Evolutionary conservation across 2,329 filamentous ascomycete species (phyloP), one percentile per base, ranked within the genome.

Genomic region (Beauveria rudraprayagi): DNA sequence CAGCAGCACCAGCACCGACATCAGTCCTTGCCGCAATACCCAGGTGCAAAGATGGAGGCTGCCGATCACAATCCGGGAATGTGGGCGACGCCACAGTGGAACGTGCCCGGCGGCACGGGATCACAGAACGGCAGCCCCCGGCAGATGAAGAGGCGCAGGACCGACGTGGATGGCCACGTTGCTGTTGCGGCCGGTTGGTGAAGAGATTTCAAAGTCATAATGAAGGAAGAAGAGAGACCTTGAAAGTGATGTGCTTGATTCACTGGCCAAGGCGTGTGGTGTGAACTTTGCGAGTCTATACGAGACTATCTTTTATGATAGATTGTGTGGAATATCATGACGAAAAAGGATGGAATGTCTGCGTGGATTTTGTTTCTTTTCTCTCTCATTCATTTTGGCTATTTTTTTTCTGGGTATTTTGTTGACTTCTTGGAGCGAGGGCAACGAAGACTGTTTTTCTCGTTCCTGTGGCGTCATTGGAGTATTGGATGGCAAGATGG

Each of bases 71-170:
- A 71, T 40, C 61, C 68, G n/a, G 64, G 63, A n/a, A 65, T 76
- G 61, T 77, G 75, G 75, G 63, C 62, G 22, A 62, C 63, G 54
- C 67, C 60, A 53, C 63, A 62, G 40, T 66, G 61, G 61, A 56
- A 60, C 48, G 59, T 66, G 30, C 56, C 65, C 50, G 63, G 67
- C n/a, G 65, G 64, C 24, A 61, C 63, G 8, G 65, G 62, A 19
- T 46, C 54, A 7, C 60, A 58, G 48, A n/a, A 28, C 17, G 70
- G 66, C 16, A 76, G 73, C 64, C 74, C 74, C 2, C 63, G 73
- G 50, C 69, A 72, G 22, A 69, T 70, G 64, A 76, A 76, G 72
- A 69, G 73, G 62, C 68, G 74, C 50, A 68, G 74, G 61, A 69
- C 65, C 24, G 72, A 72, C 24, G 50, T 74, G 26, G 71, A 71